Base-by-base conservation (phyloP, 257 asterid species). In the Anisodus acutangulus region DNA sequence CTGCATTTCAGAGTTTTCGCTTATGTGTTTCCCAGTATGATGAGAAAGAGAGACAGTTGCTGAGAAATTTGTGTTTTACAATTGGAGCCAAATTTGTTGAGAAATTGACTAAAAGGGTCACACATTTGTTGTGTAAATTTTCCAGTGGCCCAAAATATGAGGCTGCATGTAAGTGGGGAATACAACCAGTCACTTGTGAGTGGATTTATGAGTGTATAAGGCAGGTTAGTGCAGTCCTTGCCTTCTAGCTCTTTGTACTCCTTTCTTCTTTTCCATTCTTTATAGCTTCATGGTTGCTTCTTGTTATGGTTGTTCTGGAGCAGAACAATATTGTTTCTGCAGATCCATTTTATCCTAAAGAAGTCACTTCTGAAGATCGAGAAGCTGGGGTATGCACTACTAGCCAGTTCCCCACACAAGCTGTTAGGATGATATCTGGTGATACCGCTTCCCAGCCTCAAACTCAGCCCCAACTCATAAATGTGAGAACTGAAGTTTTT, bases 161-260 rank as follows among this genome's bases (percentile, higher is more conserved):
- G 88, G 94, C 94, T 85, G 97, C 99, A 82, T 86, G 95, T 89
- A 90, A 88, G 88, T 92, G 92, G 93, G 98, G 97, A 79, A 90
- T 92, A 79, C 93, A 88, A 64, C 84, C 90, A 79, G 98, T 91
- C 86, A 90, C 97, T 60, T 91, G 93, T 80, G 97, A 97, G 85
- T 97, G 98, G 98, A 89, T 97, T 57, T 90, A 90, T 82, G 98
- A 90, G 89, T 97, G 98, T 41, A 93, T 91, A 87, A 88, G 84
- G 85, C 94, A 92, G 99, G 99, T 94, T 78, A 39, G 84, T 83
- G 74, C 39, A 9, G 26, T 76, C 71, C 71, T 85, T 68, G 60
- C 45, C 72, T 76, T 84, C 82, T 83, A 51, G 57, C 63, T 85
- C 84, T 78, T 83, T 82, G 67, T 83, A 49, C 39, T 58, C 83